A percentile compares a stretch with the other conserved stretches of the same genome.
phyloP scores from a whole-genome alignment of 345 rosid species.

The Noccaea caerulescens region DNA sequence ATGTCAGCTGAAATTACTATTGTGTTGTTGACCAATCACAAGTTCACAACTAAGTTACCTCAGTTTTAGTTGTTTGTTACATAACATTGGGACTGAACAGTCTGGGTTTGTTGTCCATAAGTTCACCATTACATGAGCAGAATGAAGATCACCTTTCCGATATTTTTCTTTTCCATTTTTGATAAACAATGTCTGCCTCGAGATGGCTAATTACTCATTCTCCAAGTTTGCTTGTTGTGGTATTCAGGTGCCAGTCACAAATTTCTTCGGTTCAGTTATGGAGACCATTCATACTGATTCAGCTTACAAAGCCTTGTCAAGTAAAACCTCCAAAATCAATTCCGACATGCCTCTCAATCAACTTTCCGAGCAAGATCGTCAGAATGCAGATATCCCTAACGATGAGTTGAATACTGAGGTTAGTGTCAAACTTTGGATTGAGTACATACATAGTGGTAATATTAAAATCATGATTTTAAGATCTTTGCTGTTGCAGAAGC shows the following conservation, averaged over 20 bases:
- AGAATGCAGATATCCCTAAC: conserved; percentile 30
- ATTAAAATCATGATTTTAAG: background rate
- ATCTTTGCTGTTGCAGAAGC: conserved; percentile 49
- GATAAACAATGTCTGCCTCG: background rate
- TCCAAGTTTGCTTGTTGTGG: conserved; percentile 15
- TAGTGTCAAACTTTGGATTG: conserved; percentile 8
- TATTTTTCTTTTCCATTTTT: background rate
- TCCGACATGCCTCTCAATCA: conserved; percentile 43
- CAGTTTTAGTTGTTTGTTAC: conserved; percentile 6
- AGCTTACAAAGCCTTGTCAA: conserved; percentile 58
- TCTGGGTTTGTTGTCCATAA: conserved; percentile 4
- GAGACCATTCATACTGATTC: conserved; percentile 85
- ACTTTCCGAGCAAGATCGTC: conserved; percentile 38
- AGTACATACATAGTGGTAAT: background rate
- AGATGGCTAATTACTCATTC: conserved; percentile 18
- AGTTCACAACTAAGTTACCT: conserved; percentile 12
- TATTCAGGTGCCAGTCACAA: conserved; percentile 88
- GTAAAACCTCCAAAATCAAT: conserved; percentile 42
- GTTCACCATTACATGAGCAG: conserved; percentile 2
- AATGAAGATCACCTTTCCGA: background rate
- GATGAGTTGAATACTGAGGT: conserved; percentile 49
- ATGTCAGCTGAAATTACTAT: conserved; percentile 7
- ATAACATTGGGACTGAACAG: conserved; percentile 1
- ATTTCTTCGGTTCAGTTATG: conserved; percentile 97
- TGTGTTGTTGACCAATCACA: background rate